Percentiles rank a stretch among this genome's conserved stretches.
phyloP scores from a whole-genome alignment of 2,329 filamentous ascomycete genomes.

The Alternaria tenuissima region DNA sequence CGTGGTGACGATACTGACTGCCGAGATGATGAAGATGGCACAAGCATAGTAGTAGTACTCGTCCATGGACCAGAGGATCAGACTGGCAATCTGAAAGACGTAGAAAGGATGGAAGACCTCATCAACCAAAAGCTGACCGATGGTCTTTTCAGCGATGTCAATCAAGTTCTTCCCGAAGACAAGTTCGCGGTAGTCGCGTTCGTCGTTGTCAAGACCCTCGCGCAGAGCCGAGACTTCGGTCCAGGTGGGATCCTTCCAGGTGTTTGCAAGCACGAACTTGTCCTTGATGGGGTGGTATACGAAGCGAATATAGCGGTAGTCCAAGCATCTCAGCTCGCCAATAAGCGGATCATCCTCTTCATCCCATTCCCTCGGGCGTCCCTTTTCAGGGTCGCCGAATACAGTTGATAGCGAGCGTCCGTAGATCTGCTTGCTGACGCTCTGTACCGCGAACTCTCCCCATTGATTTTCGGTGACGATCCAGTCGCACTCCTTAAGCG shows the following conservation, averaged over 20 bases:
- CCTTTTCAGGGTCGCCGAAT: constrained; percentile 73
- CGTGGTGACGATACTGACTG: constrained; percentile 89
- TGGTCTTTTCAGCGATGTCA: constrained; percentile 89
- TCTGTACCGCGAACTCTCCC: constrained; percentile 85
- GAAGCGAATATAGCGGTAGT: constrained; percentile 94
- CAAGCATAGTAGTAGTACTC: constrained; percentile 97
- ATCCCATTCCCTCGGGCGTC: constrained; percentile 71
- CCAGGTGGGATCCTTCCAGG: constrained; percentile 96
- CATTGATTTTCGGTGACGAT: constrained; percentile 97
- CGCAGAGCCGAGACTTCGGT: constrained; percentile 77
- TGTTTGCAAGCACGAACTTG: constrained; percentile 84
- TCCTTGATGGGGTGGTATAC: constrained; percentile 90
- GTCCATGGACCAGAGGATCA: constrained; percentile 93
- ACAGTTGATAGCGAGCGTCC: constrained; percentile 70
- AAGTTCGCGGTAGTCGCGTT: constrained; percentile 80
- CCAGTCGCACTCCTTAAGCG: constrained; percentile 83
- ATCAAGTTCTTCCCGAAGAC: constrained; percentile 93
- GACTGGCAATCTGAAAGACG: constrained; percentile 94
- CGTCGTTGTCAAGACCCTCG: constrained; percentile 84
- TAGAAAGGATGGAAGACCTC: constrained; percentile 99
- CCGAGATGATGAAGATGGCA: constrained; percentile 94
- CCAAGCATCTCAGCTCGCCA: constrained; percentile 75
- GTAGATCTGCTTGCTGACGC: constrained; percentile 68
- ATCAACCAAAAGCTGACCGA: constrained; percentile 83
- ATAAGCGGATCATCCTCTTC: constrained; percentile 80